Evolutionary conservation across 805 yeast species (phyloP), one percentile per base, ranked within the genome.

Genomic region (Candida succiphila): DNA sequence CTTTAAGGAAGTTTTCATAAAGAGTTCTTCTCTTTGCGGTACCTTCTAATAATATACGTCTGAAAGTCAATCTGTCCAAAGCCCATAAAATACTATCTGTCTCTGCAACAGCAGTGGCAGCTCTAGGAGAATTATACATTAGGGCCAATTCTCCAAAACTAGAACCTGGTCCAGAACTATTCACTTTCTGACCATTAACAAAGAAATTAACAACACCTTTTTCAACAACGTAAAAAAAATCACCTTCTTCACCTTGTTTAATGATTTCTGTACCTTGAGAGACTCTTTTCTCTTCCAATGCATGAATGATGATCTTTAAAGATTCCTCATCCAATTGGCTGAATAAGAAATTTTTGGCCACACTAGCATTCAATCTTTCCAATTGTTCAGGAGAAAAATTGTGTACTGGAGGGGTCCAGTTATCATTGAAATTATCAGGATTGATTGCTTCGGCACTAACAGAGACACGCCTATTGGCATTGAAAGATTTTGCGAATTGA

Each of bases 41-140:
- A 40, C 88, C 86, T 47, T 89, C 96, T 50, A 88, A 67, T 39
- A 92, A 68, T 41, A 92, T 92, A 56, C 88, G 75, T 58, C 96
- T 78, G 65, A 92, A 92, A 1, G 96, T 88, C 49, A 80, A 64
- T 51, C 98, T 75, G 60, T 92, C 98, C 45, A 92, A 69, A 2
- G 95, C 92, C 96, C 96, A 89, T 33, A 89, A 66, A 22, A 75
- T 74, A 48, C 80, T 69, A 39, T 81, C 85, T 7, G 82, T 67
- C 17, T 65, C 56, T 8, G 95, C 88, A 19, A 69, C 48, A 1
- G 84, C 96, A 1, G 97, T 86, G 8, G 97, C 97, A 7, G 97
- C 97, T 60, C 98, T 78, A 40, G 96, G 96, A 15, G 96, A 78
- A 57, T 92, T 89, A 64, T 92, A 89, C 95, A 92, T 87, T 48